Evolutionary conservation across 345 rosid species (phyloP), one percentile per base, ranked within the genome.

Genomic region (Lepidium aucheri): DNA sequence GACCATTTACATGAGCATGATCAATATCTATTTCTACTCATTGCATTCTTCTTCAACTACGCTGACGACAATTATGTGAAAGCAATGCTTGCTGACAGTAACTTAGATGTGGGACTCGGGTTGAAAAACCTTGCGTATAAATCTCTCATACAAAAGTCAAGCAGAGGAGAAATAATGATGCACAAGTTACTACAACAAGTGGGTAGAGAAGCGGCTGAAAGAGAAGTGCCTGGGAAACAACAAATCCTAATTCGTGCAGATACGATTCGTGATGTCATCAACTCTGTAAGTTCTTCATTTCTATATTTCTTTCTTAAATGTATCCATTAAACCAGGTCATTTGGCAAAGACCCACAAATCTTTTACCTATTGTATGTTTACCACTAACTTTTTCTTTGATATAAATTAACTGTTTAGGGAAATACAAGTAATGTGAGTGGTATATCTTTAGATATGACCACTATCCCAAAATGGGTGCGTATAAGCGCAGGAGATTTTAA

Each of bases 101-200:
- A 61, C 5, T 8, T 10, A n/a, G 6, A 60, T 43, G 34, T 16
- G 13, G 32, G 10, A 18, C 0, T 8, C 1, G 34, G 70, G 7
- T 66, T 66, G 59, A 9, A 40, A 15, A 12, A 1, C 12, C 74
- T 80, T 0, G 1, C 13, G 0, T 39, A 71, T 11, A 77, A 26
- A 17, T 71, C 70, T 35, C 74, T 80, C 5, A 26, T 80, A 28
- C 8, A 46, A 22, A 14, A 34, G 11, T 20, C 65, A 2, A 0
- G 16, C 5, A 6, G 0, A 3, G 41, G 26, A 9, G 2, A 7
- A 0, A 24, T 76, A 6, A 10, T 44, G 9, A 69, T 79, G 74
- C 78, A 77, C 59, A 67, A 70, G 53, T 56, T 72, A 44, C 57
- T 74, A n/a, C 70, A 60, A 38, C 73, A 63, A 36, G 18, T 68